phyloP scores from a whole-genome alignment of 1,284 basidiomycete species.

The Leccinum pachyderme region DNA sequence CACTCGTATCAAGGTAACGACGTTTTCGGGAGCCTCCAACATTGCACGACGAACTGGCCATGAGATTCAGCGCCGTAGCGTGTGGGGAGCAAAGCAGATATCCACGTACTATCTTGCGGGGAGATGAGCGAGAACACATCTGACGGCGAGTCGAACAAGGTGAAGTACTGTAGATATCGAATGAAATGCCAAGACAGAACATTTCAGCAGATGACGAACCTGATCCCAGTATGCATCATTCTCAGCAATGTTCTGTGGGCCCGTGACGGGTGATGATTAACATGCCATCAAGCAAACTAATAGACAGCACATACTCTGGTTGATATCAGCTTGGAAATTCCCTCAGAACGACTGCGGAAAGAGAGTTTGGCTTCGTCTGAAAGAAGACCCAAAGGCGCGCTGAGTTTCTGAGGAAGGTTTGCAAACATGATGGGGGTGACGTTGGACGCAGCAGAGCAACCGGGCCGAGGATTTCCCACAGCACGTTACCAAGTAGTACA shows the following conservation, averaged over 20 bases:
- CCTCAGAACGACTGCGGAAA: constrained; percentile 78
- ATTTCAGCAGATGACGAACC: constrained; percentile 40
- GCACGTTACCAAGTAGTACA: too few species aligned
- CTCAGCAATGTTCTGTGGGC: constrained; percentile 63
- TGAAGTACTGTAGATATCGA: constrained; percentile 60
- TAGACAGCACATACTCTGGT: constrained; percentile 49
- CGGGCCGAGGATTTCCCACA: constrained; percentile 5
- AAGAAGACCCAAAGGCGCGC: constrained; percentile 76
- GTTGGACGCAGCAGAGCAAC: neutral
- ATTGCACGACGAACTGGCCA: constrained; percentile 74
- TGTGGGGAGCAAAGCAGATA: constrained; percentile 38
- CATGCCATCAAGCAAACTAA: neutral
- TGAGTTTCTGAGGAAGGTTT: constrained; percentile 66
- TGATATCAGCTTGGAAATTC: constrained; percentile 72
- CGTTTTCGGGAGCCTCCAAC: constrained; percentile 78
- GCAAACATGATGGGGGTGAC: constrained; percentile 46
- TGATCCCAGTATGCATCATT: constrained; percentile 84
- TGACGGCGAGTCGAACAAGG: constrained; percentile 81
- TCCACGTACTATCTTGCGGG: constrained; percentile 73
- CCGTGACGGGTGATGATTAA: constrained; percentile 10
- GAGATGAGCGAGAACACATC: constrained; percentile 88
- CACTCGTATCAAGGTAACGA: constrained; percentile 77
- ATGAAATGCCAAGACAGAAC: constrained; percentile 7
- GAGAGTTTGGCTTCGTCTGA: constrained; percentile 86
- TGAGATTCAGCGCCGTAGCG: neutral